These are phyloP conservation scores for Phlebiopsis gigantea DNA, from an alignment of 768 basidiomycete species.

Conservation along the genomic window DNA sequence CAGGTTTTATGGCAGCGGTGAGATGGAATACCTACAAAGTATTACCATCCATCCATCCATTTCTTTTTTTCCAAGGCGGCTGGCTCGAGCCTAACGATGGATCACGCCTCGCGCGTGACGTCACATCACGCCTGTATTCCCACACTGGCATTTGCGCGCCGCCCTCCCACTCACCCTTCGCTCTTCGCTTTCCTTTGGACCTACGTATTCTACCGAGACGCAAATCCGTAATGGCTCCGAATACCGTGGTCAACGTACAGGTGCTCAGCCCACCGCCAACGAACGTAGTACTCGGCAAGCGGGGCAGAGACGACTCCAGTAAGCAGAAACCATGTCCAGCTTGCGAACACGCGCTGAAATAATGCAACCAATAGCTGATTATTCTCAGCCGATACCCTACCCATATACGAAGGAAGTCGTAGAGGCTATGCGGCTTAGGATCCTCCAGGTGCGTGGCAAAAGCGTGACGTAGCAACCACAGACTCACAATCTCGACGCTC, in stretches of 20 bases:
- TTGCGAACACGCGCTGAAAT: neutral
- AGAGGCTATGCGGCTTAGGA: slow-evolving; percentile 11
- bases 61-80: no score
- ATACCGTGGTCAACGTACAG: neutral
- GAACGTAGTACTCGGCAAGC: neutral
- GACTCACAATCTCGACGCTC: neutral
- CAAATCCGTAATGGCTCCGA: neutral
- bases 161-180: neutral
- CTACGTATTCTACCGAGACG: neutral
- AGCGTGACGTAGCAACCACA: neutral
- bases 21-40: no score
- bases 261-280: neutral
- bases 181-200: neutral
- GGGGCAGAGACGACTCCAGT: neutral
- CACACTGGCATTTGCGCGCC: neutral
- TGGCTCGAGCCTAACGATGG: no score
- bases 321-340: neutral
- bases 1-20: no score
- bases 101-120: no score
- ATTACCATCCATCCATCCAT: no score
- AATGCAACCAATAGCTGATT: neutral
- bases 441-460: slow-evolving; percentile 5
- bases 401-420: slow-evolving; percentile 7
- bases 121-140: neutral
- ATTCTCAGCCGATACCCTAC: slow-evolving; percentile 8